Conservation (phyloP, 148 eudicot species). For the Arctostaphylos glauca region DNA sequence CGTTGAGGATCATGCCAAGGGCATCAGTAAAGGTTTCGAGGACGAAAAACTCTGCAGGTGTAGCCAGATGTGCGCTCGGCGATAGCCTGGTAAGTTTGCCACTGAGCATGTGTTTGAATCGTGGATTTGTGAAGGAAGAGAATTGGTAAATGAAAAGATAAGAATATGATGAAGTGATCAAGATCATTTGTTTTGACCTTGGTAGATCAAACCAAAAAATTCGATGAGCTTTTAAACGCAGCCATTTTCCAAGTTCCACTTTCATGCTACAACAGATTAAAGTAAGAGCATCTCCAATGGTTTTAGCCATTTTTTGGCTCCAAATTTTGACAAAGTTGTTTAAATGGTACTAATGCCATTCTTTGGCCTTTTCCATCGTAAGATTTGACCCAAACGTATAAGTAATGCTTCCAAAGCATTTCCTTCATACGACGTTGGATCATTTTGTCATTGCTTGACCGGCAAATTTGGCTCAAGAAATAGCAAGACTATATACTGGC, state of each 20-base stretch:
- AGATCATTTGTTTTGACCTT: background rate
- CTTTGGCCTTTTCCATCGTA: background rate
- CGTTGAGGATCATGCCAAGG: constrained; percentile 52
- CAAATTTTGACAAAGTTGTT: too few relatives aligned
- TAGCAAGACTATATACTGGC: background rate
- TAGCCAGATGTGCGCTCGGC: constrained; percentile 76
- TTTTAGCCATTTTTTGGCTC: background rate
- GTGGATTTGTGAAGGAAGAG: background rate
- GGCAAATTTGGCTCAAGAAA: background rate
- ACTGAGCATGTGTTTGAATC: background rate
- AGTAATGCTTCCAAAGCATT: background rate
- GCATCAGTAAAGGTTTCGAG: constrained; percentile 58
- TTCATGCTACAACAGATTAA: background rate
- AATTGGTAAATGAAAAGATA: background rate
- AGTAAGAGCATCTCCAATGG: background rate
- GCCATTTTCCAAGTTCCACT: background rate
- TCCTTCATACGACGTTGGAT: background rate
- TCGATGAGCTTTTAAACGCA: background rate
- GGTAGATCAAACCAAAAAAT: background rate
- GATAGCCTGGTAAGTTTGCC: constrained; percentile 80
- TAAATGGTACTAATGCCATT: background rate
- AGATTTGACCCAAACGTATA: background rate
- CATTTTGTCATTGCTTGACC: background rate
- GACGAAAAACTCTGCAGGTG: constrained; percentile 47
- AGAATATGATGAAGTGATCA: background rate